Conservation (phyloP, 2,329 filamentous ascomycete genomes). For the Plectosphaerella sp. region DNA sequence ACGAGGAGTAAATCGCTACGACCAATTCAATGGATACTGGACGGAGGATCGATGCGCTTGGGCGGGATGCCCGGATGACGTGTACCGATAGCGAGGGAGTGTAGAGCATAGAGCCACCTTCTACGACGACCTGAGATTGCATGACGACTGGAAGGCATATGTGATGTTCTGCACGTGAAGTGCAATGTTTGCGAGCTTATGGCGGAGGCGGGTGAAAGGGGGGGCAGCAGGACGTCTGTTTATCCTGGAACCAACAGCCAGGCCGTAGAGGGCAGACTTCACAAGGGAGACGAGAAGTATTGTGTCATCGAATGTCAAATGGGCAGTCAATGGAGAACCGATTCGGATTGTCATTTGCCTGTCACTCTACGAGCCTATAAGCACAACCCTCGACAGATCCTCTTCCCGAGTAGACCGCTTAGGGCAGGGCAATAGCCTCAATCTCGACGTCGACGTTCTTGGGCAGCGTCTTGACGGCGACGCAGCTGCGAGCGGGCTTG, state of each 20-base stretch:
- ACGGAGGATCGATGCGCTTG: background rate
- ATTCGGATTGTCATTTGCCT: background rate
- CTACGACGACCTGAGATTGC: slow-evolving; percentile 6
- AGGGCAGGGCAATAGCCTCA: slow-evolving; percentile 75
- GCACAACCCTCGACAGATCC: background rate
- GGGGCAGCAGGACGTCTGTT: too few species aligned
- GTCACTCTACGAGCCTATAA: background rate
- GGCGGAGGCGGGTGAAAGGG: too few species aligned
- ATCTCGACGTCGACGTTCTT: slow-evolving; percentile 87
- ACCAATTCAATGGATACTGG: background rate
- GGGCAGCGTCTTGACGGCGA: slow-evolving; percentile 84
- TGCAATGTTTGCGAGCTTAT: too few species aligned
- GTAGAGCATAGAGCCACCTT: slow-evolving; percentile 13
- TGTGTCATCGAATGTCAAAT: too few species aligned
- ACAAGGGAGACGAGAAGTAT: too few species aligned
- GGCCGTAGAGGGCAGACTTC: too few species aligned
- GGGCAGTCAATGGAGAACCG: background rate
- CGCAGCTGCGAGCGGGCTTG: slow-evolving; percentile 85
- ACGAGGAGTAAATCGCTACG: slow-evolving; percentile 51
- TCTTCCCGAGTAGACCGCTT: slow-evolving; percentile 11
- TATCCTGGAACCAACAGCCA: too few species aligned
- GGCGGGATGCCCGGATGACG: background rate
- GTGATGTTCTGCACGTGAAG: too few species aligned
- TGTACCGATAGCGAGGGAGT: slow-evolving; percentile 14
- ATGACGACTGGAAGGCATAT: background rate